A percentile compares a stretch with the other conserved stretches of the same genome.
Conservation (phyloP, 2,329 filamentous ascomycete species). For the Aspergillus quadricinctus region DNA sequence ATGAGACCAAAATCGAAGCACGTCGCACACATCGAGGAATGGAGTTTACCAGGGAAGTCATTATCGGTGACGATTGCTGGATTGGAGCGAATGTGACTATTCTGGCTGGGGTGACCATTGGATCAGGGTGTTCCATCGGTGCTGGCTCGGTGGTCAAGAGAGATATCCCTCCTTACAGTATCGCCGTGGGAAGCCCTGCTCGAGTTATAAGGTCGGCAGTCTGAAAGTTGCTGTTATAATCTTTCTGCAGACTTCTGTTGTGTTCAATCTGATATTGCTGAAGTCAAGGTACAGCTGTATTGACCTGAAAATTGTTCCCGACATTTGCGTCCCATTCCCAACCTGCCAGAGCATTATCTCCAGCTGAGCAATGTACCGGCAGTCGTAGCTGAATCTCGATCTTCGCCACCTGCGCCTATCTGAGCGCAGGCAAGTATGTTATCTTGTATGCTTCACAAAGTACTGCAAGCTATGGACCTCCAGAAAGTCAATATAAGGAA, state of each 20-base stretch:
- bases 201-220: slow-evolving; percentile 18
- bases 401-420: too few species aligned
- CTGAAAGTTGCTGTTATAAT: neutral
- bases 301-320: too few species aligned
- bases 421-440: too few species aligned
- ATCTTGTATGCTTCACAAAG: too few species aligned
- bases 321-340: too few species aligned
- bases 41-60: slow-evolving; percentile 67
- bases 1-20: slow-evolving; percentile 45
- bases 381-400: too few species aligned
- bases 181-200: slow-evolving; percentile 34
- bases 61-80: slow-evolving; percentile 75
- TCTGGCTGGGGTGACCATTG: slow-evolving; percentile 72
- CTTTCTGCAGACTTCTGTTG: neutral
- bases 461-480: too few species aligned
- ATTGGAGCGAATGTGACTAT: slow-evolving; percentile 66
- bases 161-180: slow-evolving; percentile 34
- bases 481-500: too few species aligned
- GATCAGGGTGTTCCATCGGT: slow-evolving; percentile 66
- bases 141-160: slow-evolving; percentile 71
- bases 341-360: too few species aligned
- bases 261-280: neutral
- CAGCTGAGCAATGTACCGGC: too few species aligned
- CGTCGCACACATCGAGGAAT: slow-evolving; percentile 15
- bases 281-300: too few species aligned